A percentile compares a stretch with the other conserved stretches of the same genome.
phyloP scores from a whole-genome alignment of 2,329 filamentous ascomycete genomes.

The Trichophaea hybrida region DNA sequence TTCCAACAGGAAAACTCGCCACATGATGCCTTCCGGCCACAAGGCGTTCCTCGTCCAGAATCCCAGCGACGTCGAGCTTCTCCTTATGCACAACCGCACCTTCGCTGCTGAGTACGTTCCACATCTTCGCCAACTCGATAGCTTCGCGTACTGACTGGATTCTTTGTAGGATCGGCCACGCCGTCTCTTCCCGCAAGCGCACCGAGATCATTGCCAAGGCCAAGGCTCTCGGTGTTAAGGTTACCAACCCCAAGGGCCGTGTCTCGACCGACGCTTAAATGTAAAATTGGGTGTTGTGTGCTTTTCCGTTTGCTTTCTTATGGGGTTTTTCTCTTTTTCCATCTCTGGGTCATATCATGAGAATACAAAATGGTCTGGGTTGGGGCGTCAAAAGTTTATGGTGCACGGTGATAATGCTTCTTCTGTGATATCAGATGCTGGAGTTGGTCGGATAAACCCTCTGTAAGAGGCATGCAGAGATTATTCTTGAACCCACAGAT shows the following conservation, averaged over 20 bases:
- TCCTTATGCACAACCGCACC: slow-evolving; percentile 99
- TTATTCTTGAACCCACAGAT: no score
- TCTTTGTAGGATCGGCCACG: slow-evolving; percentile 70
- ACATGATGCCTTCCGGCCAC: slow-evolving; percentile 98
- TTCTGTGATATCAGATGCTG: no score
- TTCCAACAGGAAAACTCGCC: slow-evolving; percentile 98
- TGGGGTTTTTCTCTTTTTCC: slow-evolving; percentile 2
- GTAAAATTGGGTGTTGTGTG: slow-evolving; percentile 3
- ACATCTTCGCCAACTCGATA: background rate
- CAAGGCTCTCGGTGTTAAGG: slow-evolving; percentile 98
- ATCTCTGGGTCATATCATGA: slow-evolving; percentile 7
- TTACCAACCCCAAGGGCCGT: slow-evolving; percentile 98
- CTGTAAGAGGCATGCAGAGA: no score
- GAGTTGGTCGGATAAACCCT: no score
- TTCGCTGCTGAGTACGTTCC: slow-evolving; percentile 88
- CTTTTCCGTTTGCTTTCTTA: slow-evolving; percentile 10
- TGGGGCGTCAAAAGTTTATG: slow-evolving; percentile 1
- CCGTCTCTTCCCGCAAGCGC: slow-evolving; percentile 96
- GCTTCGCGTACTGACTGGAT: slow-evolving; percentile 1
- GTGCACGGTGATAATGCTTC: no score
- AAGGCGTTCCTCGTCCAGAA: slow-evolving; percentile 99
- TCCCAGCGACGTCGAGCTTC: slow-evolving; percentile 83
- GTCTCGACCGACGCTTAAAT: slow-evolving; percentile 81
- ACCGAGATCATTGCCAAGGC: slow-evolving; percentile 94
- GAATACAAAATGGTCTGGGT: slow-evolving; percentile 4